Evolutionary conservation across 2,329 filamentous ascomycete species (phyloP).

Genomic region (Colletotrichum sublineola): DNA sequence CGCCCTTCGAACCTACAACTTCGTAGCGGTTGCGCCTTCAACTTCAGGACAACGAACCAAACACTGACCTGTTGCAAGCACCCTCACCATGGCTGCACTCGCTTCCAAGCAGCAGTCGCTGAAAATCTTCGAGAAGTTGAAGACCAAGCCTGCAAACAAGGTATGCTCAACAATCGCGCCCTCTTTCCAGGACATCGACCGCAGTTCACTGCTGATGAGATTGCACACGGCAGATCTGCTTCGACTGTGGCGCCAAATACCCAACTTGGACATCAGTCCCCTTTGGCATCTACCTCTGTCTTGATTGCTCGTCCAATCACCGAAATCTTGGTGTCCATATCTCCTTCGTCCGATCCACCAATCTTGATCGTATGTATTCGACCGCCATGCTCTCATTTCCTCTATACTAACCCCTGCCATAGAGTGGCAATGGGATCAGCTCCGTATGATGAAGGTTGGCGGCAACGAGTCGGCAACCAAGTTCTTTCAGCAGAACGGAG

Average conservation of each 20-base stretch:
- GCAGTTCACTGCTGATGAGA: slow-evolving; percentile 41
- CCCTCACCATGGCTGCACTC: slow-evolving; percentile 71
- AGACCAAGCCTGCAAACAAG: slow-evolving; percentile 94
- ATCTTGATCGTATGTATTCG: slow-evolving; percentile 88
- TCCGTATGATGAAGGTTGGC: slow-evolving; percentile 97
- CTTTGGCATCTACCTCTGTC: slow-evolving; percentile 96
- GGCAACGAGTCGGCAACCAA: slow-evolving; percentile 98
- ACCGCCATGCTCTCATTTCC: slow-evolving; percentile 12
- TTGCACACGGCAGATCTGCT: slow-evolving; percentile 79
- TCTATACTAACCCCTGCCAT: slow-evolving; percentile 30
- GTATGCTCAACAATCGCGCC: slow-evolving; percentile 60
- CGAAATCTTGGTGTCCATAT: slow-evolving; percentile 98
- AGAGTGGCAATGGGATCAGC: slow-evolving; percentile 99
- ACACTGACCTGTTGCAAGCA: slow-evolving; percentile 9
- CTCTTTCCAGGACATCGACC: slow-evolving; percentile 36
- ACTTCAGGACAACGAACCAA: neutral
- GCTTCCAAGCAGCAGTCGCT: slow-evolving; percentile 96
- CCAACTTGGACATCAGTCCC: slow-evolving; percentile 98
- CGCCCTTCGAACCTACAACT: slow-evolving; percentile 6
- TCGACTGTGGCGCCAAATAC: slow-evolving; percentile 97
- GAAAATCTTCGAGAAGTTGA: slow-evolving; percentile 98
- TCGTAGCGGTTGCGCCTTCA: slow-evolving; percentile 20
- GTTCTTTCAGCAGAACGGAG: slow-evolving; percentile 97
- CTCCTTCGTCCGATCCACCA: slow-evolving; percentile 98
- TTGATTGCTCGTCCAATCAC: slow-evolving; percentile 97